Base-by-base conservation (phyloP, 306 rosid species). In the Dryas alaskensis region DNA sequence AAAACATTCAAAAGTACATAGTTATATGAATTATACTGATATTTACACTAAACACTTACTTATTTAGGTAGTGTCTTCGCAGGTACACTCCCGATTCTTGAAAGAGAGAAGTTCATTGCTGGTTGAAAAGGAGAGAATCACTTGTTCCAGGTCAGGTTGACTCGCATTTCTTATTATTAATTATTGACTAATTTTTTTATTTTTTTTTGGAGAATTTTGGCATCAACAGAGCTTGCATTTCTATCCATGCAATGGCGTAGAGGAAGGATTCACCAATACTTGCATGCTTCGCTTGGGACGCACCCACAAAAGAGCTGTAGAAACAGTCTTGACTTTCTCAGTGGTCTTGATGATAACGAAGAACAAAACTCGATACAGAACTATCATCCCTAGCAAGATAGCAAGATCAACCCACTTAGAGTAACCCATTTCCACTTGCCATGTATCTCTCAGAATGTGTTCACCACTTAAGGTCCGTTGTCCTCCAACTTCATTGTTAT, bases 331-430 rank as follows among this genome's bases (percentile, higher is more conserved):
- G 7, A 80, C 1, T 22, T 83, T 86, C 81, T 92, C 96, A 25
- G 48, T 75, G 31, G n/a, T 54, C 77, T 86, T 89, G 14, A 85
- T 58, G 43, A 83, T 78, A 6, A 14, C 44, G 71, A 89, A 86
- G 81, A 92, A 89, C 60, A 84, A 0, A 73, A 82, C 31, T 58
- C 89, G 60, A 71, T 87, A 92, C 39, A 84, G 0, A 69, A 77
- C 63, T 37, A 87, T 60, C 96, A 92, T 92, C 52, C 86, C 91
- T 3, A 87, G 25, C 81, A 86, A 71, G 8, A 92, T 46, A 6
- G n/a, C 80, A 66, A 89, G 82, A 81, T 89, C 88, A 64, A 87
- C 80, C 92, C 97, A 89, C 81, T 89, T 89, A 0, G 95, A 89
- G 27, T 84, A 77, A n/a, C 82, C 69, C 84, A 69, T 82, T 60